Base-by-base conservation (phyloP, 1,284 basidiomycete genomes). In the Ustilago nuda region DNA sequence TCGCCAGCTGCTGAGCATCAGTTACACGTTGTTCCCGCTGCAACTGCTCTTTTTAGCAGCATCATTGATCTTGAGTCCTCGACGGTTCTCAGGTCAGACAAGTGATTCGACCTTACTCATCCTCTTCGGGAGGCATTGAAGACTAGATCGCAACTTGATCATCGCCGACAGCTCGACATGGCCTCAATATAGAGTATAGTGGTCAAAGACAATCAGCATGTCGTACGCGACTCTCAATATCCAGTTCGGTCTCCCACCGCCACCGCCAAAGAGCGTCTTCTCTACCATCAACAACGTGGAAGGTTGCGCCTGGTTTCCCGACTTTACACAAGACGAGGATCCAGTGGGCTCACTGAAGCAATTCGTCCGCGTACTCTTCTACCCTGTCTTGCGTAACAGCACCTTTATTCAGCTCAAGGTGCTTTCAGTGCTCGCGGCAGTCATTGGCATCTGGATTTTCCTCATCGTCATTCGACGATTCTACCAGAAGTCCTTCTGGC, bases 391-490 rank as follows among this genome's bases (percentile, higher is more conserved):
- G 13, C 43, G 37, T 17, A 54, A 57, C 0, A 61, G 62, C 37
- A 69, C 63, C 1, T 72, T 66, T 27, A 45, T 63, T 17, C 74
- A 76, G 41, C 66, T 72, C 66, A 76, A 72, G 52, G 56, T 65
- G 23, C 30, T 73, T 30, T 59, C 69, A 17, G 65, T 61, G 19
- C 50, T 64, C 43, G 54, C 46, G n/a, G 66, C 56, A 15, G 58
- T 71, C 39, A 56, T 73, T 15, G 66, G 56, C 54, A 41, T 71
- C 32, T 64, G 57, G 48, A 66, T 72, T 36, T 59, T 64, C 27
- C 57, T 69, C 27, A 73, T 76, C 60, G 62, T 76, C 52, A 35
- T 65, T 23, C 55, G 74, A 52, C 45, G 66, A 15, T 45, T 76
- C 2, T 61, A 59, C 8, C 56, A 72, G 33, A 61, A 48, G 13